A percentile compares a stretch with the other conserved stretches of the same genome.
Conservation (phyloP, 2,329 filamentous ascomycete species). For the Sclerotinia spermophila region DNA sequence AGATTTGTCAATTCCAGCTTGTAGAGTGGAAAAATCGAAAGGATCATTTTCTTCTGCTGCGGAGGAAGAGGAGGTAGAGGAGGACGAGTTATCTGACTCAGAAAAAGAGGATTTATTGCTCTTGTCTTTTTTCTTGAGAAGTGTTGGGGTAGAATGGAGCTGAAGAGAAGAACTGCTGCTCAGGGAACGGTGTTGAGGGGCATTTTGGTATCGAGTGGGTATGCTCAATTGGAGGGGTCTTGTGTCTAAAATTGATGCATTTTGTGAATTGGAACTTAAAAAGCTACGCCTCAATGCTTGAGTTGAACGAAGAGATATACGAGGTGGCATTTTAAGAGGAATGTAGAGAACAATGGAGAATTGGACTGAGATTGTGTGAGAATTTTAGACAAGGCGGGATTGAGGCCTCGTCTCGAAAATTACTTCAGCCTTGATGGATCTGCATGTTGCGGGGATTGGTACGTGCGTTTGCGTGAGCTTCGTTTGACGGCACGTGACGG, state of each 20-base stretch:
- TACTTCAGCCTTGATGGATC: slow-evolving; percentile 19
- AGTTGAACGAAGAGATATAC: not conserved
- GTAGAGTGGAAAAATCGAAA: slow-evolving; percentile 56
- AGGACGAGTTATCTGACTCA: not conserved
- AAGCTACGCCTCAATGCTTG: not conserved
- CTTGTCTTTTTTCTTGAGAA: slow-evolving; percentile 31
- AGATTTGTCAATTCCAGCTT: slow-evolving; percentile 52
- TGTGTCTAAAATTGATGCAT: not conserved
- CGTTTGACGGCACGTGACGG: not conserved
- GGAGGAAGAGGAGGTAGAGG: slow-evolving; percentile 8
- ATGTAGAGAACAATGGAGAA: not conserved
- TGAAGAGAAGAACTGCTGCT: slow-evolving; percentile 2
- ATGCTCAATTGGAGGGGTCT: not conserved
- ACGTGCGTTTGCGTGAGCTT: not conserved
- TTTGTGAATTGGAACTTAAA: not conserved
- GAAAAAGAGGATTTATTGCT: slow-evolving; percentile 17
- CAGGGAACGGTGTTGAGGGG: not conserved
- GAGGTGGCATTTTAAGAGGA: not conserved
- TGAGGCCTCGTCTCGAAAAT: slow-evolving; percentile 19
- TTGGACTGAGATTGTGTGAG: not conserved
- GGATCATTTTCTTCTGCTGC: slow-evolving; percentile 44
- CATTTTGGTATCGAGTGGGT: not conserved
- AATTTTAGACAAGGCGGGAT: slow-evolving; percentile 21
- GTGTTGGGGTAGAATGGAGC: slow-evolving; percentile 23
- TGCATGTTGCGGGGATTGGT: not conserved